Evolutionary conservation across 1,139 yeast species (phyloP).

Genomic region (Magnusiomyces sp.): DNA sequence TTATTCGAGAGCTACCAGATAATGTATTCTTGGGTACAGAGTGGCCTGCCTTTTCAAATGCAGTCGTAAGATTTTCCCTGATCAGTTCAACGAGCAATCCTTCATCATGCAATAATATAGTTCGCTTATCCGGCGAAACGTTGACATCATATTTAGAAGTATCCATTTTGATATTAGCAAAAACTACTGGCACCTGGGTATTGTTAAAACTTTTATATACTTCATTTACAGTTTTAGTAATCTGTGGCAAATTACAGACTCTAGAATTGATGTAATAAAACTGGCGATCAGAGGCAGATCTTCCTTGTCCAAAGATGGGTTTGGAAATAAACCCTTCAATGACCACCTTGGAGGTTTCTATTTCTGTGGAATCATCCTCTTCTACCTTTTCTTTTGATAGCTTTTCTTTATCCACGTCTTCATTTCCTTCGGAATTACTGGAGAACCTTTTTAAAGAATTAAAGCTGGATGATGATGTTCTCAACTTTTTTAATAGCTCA

Average conservation of each 20-base stretch:
- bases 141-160: conserved; percentile 62
- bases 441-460: too few relatives aligned
- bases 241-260: conserved; percentile 54
- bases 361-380: too few relatives aligned
- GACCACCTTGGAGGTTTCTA: conserved; percentile 25
- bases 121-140: conserved; percentile 84
- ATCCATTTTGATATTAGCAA: conserved; percentile 50
- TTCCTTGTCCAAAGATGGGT: conserved; percentile 68
- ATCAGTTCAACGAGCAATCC: conserved; percentile 45
- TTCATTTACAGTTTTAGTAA: conserved; percentile 60
- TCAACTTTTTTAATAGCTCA: not conserved
- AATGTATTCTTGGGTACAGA: conserved; percentile 24
- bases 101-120: conserved; percentile 63
- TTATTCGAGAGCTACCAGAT: too few relatives aligned
- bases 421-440: too few relatives aligned
- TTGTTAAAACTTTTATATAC: conserved; percentile 62
- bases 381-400: too few relatives aligned
- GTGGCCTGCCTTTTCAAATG: conserved; percentile 24
- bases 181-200: conserved; percentile 65
- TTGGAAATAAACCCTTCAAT: conserved; percentile 62
- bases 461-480: too few relatives aligned
- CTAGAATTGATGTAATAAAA: conserved; percentile 62
- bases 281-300: conserved; percentile 68
- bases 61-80: conserved; percentile 19
- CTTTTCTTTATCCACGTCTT: too few relatives aligned